A percentile compares a stretch with the other conserved stretches of the same genome.
Evolutionary conservation across 805 yeast genomes (phyloP).

Genomic region (Candida palmyrensis): DNA sequence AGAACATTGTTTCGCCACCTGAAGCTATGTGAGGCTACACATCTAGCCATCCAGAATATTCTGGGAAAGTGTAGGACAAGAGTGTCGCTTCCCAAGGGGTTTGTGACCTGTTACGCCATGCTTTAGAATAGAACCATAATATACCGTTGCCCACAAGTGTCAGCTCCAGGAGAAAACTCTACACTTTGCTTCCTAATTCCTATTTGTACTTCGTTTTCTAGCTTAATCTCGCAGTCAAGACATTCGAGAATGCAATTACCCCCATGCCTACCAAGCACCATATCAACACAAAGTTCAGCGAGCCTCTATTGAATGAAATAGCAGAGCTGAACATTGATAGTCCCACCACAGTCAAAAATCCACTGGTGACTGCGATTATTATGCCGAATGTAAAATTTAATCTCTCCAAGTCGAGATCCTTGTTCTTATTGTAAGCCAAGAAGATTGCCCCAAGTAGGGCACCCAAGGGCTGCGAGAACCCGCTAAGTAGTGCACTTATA

Average conservation of each 20-base stretch:
- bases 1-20: no score
- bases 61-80: no score
- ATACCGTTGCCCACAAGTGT: no score
- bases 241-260: constrained; percentile 46
- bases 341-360: constrained; percentile 77
- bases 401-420: constrained; percentile 24
- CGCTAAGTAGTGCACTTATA: constrained; percentile 69
- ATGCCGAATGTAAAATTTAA: constrained; percentile 51
- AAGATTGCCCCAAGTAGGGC: constrained; percentile 66
- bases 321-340: constrained; percentile 85
- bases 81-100: no score
- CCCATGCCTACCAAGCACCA: constrained; percentile 61
- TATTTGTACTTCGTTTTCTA: constrained; percentile 6
- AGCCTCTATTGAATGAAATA: constrained; percentile 66
- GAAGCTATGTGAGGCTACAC: no score
- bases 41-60: no score
- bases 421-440: constrained; percentile 27
- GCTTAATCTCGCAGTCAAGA: constrained; percentile 12
- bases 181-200: no score
- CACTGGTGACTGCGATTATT: constrained; percentile 70
- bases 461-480: constrained; percentile 85
- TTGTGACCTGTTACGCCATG: no score
- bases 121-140: no score
- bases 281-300: constrained; percentile 49
- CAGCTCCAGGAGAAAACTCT: no score